Evolutionary conservation across 164 flowering plant genomes (phyloP), one percentile per base, ranked within the genome.

Genomic region (Vitis rupestris): DNA sequence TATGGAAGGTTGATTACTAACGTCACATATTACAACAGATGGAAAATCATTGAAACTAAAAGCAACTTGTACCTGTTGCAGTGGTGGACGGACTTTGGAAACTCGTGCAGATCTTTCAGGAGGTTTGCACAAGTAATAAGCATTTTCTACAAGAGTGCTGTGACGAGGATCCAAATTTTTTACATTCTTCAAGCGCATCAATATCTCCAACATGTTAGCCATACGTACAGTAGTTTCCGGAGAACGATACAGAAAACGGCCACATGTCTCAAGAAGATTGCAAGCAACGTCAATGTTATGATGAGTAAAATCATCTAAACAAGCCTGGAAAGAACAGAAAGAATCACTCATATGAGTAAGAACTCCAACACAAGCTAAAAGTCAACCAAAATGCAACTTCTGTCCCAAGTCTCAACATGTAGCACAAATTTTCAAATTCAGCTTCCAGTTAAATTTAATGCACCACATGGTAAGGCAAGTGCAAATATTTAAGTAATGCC

Each of bases 251-350:
- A 95, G 78, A 82, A 91, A 95, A 64, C 99, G 93, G 14, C 98
- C 99, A 83, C 99, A 95, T 16, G 99, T 95, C 89, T 95, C 98
- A 75, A 93, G 91, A 76, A 95, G 98, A 86, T 91, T 95, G 90
- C 99, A 95, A 59, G 99, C 98, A 76, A 95, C 99, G 81, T 93
- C 99, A 66, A 95, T 95, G 79, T 95, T 93, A 78, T 95, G 99
- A 82, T 95, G 99, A 71, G 91, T 83, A 69, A 95, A 95, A 75
- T 95, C 99, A 84, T 95, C 99, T 74, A 93, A 82, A 82, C 99
- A 95, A 64, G 97, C 88, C 99, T 95, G 92, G 61, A n/a, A 9
- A 68, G 62, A 72, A 63, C 56, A 70, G 30, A 59, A 63, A 37
- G 44, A 37, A 37, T 37, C 44, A 37, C 44, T 37, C 44, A 3